Conservation (phyloP, 257 asterid species). For the Solanum verrucosum region DNA sequence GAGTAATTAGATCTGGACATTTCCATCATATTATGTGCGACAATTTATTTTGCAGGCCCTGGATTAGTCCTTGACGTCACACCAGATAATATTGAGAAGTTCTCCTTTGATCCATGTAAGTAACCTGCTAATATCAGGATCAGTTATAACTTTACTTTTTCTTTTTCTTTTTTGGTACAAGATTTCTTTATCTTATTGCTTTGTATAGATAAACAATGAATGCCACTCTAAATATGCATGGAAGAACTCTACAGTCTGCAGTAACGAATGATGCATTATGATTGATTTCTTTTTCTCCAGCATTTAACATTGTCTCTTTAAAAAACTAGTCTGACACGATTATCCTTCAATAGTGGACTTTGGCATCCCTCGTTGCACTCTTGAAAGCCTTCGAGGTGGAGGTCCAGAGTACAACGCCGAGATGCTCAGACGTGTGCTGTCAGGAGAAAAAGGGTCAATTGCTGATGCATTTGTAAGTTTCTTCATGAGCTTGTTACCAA, state of each 20-base stretch:
- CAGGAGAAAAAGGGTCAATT: slow-evolving; percentile 68
- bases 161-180: not conserved
- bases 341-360: slow-evolving; percentile 39
- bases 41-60: slow-evolving; percentile 43
- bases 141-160: not conserved
- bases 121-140: not conserved
- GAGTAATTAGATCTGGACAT: not conserved
- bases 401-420: slow-evolving; percentile 60
- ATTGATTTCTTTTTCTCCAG: not conserved
- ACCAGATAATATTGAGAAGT: slow-evolving; percentile 43
- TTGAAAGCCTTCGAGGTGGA: slow-evolving; percentile 60
- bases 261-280: not conserved
- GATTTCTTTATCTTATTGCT: not conserved
- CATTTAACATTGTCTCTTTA: not conserved
- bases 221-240: not conserved
- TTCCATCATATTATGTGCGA: not conserved
- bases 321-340: not conserved
- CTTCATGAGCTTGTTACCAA: not conserved
- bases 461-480: slow-evolving; percentile 76
- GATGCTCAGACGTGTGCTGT: slow-evolving; percentile 47
- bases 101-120: slow-evolving; percentile 74
- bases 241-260: not conserved
- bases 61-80: slow-evolving; percentile 65
- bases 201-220: not conserved
- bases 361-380: slow-evolving; percentile 71